A percentile compares a stretch with the other conserved stretches of the same genome.
These are phyloP conservation scores for Penicillium angulare DNA, from an alignment of 495 filamentous ascomycete species.

Conservation along the genomic window DNA sequence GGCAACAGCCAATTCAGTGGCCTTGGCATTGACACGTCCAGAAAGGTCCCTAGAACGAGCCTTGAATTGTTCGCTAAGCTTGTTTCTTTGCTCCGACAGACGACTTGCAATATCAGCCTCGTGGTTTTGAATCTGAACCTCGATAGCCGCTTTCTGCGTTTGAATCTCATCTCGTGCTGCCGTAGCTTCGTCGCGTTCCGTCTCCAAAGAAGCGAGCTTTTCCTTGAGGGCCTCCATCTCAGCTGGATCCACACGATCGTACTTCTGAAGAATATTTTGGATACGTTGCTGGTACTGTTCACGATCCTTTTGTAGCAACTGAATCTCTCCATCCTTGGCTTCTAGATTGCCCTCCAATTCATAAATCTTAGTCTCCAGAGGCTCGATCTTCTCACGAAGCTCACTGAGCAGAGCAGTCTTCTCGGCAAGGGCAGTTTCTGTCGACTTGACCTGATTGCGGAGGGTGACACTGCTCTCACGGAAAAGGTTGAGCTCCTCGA, in stretches of 20 bases:
- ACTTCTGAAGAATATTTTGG: constrained; percentile 92
- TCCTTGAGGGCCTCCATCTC: constrained; percentile 85
- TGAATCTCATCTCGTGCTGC: constrained; percentile 52
- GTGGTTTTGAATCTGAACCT: constrained; percentile 51
- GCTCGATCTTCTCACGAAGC: constrained; percentile 72
- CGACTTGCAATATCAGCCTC: constrained; percentile 37
- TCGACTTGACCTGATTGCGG: constrained; percentile 78
- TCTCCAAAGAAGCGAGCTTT: constrained; percentile 59
- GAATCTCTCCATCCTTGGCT: constrained; percentile 80
- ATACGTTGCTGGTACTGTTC: constrained; percentile 91
- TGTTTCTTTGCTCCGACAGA: constrained; percentile 45
- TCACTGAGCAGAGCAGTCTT: constrained; percentile 73
- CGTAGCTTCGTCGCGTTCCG: constrained; percentile 62
- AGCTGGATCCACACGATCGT: constrained; percentile 89
- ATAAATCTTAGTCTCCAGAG: constrained; percentile 70
- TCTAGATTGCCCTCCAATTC: constrained; percentile 78
- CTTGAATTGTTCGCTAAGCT: constrained; percentile 62
- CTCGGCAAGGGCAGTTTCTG: constrained; percentile 68
- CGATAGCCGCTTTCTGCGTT: constrained; percentile 55
- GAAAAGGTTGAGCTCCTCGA: constrained; percentile 92
- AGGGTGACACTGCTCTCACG: constrained; percentile 89
- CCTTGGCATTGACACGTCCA: constrained; percentile 50
- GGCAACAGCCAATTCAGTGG: constrained; percentile 41
- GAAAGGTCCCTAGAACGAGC: constrained; percentile 51
- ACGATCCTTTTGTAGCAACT: constrained; percentile 78